Evolutionary conservation across 1,139 yeast genomes (phyloP).

Genomic region (Geotrichum citri-aurantii): DNA sequence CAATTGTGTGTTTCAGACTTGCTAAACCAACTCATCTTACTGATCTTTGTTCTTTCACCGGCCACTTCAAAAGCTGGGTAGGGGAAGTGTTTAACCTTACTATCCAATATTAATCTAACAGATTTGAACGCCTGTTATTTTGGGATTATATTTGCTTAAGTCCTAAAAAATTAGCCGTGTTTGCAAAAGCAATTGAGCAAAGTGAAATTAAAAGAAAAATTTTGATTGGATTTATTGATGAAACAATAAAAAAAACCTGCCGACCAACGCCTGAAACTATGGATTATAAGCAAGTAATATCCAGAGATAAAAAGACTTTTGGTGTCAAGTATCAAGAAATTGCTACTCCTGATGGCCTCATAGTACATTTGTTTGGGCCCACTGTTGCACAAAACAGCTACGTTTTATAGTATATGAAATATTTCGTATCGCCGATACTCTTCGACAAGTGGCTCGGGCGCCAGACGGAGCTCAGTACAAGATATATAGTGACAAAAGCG

Average conservation of each 20-base stretch:
- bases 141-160: not conserved
- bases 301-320: not conserved
- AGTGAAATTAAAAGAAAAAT: not conserved
- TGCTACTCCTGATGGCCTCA: not conserved
- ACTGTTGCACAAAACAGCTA: not conserved
- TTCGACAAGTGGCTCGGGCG: not conserved
- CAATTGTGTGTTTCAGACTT: not conserved
- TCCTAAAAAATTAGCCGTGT: not conserved
- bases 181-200: not conserved
- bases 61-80: not conserved
- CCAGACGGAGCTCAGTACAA: not conserved
- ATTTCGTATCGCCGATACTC: not conserved
- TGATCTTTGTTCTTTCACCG: not conserved
- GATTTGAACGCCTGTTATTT: not conserved
- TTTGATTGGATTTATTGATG: not conserved
- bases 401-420: no score
- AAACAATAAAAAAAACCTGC: not conserved
- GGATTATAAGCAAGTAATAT: not conserved
- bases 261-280: not conserved
- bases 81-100: not conserved
- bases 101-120: not conserved
- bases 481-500: not conserved
- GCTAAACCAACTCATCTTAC: not conserved
- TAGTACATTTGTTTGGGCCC: not conserved
- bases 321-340: not conserved